Evolutionary conservation across 257 asterid genomes (phyloP).

Genomic region (Salvia miltiorrhiza): DNA sequence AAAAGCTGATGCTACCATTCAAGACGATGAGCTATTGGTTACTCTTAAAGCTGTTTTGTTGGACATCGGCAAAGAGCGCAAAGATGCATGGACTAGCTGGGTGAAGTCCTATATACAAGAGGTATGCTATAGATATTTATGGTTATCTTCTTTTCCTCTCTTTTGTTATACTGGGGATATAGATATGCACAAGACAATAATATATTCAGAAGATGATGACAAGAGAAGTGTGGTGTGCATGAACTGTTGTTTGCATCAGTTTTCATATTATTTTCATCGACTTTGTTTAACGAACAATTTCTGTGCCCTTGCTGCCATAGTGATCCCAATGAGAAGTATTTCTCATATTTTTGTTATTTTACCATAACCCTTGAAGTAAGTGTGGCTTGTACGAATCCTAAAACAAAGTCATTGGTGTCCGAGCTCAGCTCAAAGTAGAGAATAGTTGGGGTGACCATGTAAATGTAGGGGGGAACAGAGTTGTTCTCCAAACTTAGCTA

Average conservation of each 20-base stretch:
- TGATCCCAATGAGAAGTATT: not conserved
- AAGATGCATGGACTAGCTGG: slow-evolving; percentile 95
- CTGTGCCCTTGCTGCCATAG: not conserved
- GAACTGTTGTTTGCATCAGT: not conserved
- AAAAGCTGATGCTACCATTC: slow-evolving; percentile 64
- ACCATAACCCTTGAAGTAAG: no score
- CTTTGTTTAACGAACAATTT: slow-evolving; percentile 2
- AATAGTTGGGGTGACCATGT: not conserved
- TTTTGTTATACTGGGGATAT: not conserved
- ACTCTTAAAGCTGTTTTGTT: slow-evolving; percentile 89
- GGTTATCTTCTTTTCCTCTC: not conserved
- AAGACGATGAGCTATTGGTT: slow-evolving; percentile 60
- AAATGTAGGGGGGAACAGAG: not conserved
- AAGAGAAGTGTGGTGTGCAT: not conserved
- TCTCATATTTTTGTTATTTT: no score
- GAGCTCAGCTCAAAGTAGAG: not conserved
- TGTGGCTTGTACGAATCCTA: not conserved
- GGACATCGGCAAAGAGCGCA: slow-evolving; percentile 95
- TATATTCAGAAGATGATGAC: slow-evolving; percentile 1
- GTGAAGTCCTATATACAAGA: slow-evolving; percentile 74
- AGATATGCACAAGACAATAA: not conserved
- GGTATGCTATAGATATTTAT: slow-evolving; percentile 38
- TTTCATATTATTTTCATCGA: not conserved
- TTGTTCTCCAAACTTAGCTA: not conserved
- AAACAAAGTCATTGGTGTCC: not conserved